Conservation (phyloP, 1,284 basidiomycete genomes). For the Meripilus lineatus region DNA sequence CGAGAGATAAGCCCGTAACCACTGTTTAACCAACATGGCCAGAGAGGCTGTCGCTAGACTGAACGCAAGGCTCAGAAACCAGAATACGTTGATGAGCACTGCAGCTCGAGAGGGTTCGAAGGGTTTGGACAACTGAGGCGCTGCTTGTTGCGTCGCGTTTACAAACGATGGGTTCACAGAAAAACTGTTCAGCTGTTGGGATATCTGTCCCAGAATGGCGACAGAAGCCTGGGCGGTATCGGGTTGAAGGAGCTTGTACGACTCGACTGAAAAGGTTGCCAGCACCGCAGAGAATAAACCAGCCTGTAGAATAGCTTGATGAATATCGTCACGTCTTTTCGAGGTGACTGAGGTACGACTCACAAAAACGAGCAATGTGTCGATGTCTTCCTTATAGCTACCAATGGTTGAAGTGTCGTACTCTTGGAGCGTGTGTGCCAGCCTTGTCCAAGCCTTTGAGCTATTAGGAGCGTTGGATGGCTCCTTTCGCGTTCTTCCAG, state of each 20-base stretch:
- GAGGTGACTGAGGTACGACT: neutral
- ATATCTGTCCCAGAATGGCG: neutral
- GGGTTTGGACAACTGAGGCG: no score
- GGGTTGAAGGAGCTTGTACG: neutral
- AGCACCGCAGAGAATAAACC: constrained; percentile 7
- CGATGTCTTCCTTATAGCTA: constrained; percentile 11
- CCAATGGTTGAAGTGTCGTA: no score
- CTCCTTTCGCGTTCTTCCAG: no score
- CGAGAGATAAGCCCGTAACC: neutral
- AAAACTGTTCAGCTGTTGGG: no score
- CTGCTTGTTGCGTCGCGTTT: no score
- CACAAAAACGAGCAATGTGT: constrained; percentile 9
- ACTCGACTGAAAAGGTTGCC: neutral
- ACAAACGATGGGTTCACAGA: no score
- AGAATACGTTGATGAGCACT: neutral
- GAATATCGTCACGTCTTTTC: neutral
- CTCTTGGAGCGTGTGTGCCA: no score
- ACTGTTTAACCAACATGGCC: neutral
- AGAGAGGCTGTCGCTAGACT: neutral
- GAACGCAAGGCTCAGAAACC: neutral
- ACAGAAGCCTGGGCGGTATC: neutral
- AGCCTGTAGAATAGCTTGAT: constrained; percentile 1
- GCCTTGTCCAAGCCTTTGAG: no score
- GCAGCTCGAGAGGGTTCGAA: neutral
- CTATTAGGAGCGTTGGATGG: no score